Base-by-base conservation (phyloP, 139 green algal genomes). In the Asterochloris sp. region DNA sequence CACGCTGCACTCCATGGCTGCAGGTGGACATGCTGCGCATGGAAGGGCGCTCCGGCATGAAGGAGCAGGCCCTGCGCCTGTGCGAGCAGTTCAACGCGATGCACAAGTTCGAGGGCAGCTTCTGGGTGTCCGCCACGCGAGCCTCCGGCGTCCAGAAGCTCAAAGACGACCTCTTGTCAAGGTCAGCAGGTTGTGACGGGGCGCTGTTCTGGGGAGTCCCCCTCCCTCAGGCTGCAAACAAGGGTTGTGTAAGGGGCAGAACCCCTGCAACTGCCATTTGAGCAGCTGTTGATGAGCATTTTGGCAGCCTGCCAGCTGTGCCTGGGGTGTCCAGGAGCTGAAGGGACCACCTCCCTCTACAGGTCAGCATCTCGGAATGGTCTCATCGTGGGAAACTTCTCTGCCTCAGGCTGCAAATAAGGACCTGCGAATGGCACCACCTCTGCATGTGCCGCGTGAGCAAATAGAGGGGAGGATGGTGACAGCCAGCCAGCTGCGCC, bases 21-120 rank as follows among this genome's bases (percentile, higher is more conserved):
- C 54, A 84, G 80, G 62, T 80, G 15, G 73, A 84, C 17, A 26
- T 73, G 17, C 26, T 84, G 26, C 74, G 28, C 24, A 84, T 76
- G 73, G 73, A 80, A 64, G 38, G 77, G 0, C 27, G 60, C 29
- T 71, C 77, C 23, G 74, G 54, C 11, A 54, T 62, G 28, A 26
- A 54, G 80, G n/a, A 67, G 62, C 73, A 75, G 61, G 28, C 79
- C n/a, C 8, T 67, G 11, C 29, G 28, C 26, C 24, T 84, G 27
- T 24, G 61, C 23, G 80, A 79, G 19, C 80, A 74, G 26, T 73
- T 84, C 11, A 60, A 64, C 11, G 64, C 17, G 11, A 27, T 84
- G 12, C 73, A 80, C 61, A 68, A 12, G 8, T 84, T 84, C 28
- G 62, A 75, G 13, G 21, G 69, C 13, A 74, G 26, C 62, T 84